Base-by-base conservation (phyloP, 371 early-diverging fungal species). In the Cokeromyces recurvatus region DNA sequence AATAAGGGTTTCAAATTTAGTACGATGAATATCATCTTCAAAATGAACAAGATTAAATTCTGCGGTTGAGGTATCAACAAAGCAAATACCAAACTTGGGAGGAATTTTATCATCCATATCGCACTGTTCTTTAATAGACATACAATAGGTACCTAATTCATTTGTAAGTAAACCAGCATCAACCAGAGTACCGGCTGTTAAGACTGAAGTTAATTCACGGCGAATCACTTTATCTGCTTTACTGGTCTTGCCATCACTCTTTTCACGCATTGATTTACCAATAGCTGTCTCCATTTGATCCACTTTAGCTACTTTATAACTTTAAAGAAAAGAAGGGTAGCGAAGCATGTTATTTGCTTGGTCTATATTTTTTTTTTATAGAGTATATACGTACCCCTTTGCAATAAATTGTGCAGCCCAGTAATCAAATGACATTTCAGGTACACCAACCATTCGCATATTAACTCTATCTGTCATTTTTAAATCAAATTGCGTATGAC, bases 371-470 rank as follows among this genome's bases (percentile, higher is more conserved):
- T 11, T 8, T 11, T 29, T 34, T 4, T 14, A 14, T 34, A 17
- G n/a, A n/a, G n/a, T n/a, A n/a, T 4, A 32, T 22, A 38, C 23
- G 7, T 88, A 89, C 23, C 99, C 99, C 61, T 89, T 86, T 19
- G 95, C 95, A 47, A 99, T 82, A 62, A 99, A 99, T 68, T 95
- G 91, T 0, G 90, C 78, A 0, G 95, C 94, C 99, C 99, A 99
- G 53, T 84, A 77, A 38, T 99, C 97, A 57, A 98, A 95, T 3
- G 88, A 82, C 31, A 76, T 75, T 62, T 97, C 99, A 15, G 99
- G 99, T 1, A 99, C 94, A 8, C 99, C 99, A 0, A 92, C 96
- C 99, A 99, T 99, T 32, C 92, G 79, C 99, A 99, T 99, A 68
- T 96, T 96, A 32, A 92, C 95, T 11, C 99, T 81, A 51, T 98